Base-by-base conservation (phyloP, 2,329 filamentous ascomycete genomes). In the Colletotrichum kahawae region DNA sequence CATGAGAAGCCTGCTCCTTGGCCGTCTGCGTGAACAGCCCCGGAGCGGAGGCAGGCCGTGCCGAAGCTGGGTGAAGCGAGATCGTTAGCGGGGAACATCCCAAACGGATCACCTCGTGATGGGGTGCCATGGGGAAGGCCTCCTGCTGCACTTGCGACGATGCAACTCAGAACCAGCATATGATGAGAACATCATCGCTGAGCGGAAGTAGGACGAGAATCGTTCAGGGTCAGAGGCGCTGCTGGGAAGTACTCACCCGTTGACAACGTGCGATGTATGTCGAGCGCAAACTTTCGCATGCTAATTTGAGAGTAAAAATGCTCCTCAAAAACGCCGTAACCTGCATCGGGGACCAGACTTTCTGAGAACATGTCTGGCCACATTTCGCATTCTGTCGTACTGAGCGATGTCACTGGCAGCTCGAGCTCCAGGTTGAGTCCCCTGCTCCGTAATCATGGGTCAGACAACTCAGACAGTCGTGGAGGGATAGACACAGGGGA, bases 251-350 rank as follows among this genome's bases (percentile, higher is more conserved):
- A 83, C 88, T 82, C 82, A 91, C 90, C 85, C 76, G 88, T 87
- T 73, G 84, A 88, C 33, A 92, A 85, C 4, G 85, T 84, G 57
- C 83, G 83, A 79, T 92, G 88, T 21, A 92, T 88, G 27, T 88
- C 85, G 1, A 87, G 85, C 48, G 89, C 88, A 4, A 92, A 82
- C 29, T 88, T 84, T 24, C 89, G 85, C 21, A 93, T 84, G 13
- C 90, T 88, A 60, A 93, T 89, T 78, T 92, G 90, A 0, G 91
- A 91, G 4, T 89, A 86, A 79, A 91, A 92, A 77, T 92, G 87
- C 74, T 91, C 88, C 76, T 90, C 87, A 71, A 89, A 90, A 74
- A 91, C n/a, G 87, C 2, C 51, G 36, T 36, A 33, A 16, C 57
- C 31, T 16, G 56, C 60, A 33, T 63, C 21, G 8, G 43, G 56